Percentiles rank a stretch among this genome's conserved stretches.
Evolutionary conservation across 306 rosid species (phyloP).

Genomic region (Quercus berberidifolia): DNA sequence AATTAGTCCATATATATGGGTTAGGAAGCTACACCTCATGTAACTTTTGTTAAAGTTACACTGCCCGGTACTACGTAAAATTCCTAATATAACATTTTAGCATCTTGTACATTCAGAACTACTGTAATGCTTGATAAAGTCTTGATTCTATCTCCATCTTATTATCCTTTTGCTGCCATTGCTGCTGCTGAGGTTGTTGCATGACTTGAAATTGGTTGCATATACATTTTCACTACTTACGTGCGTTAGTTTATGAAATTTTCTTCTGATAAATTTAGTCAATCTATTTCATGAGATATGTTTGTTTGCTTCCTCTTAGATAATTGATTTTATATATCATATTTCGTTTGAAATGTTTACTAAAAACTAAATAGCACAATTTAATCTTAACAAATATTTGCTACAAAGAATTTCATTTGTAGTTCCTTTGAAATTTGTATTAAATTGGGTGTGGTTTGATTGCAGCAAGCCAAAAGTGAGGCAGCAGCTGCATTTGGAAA

Average conservation of each 20-base stretch:
- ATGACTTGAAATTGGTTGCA: neutral
- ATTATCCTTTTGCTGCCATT: neutral
- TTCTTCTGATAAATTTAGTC: no score
- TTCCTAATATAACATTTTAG: no score
- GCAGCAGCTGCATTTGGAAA: conserved; percentile 99
- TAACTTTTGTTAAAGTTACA: no score
- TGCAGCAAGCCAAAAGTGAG: conserved; percentile 98
- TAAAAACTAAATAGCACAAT: neutral
- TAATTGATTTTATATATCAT: neutral
- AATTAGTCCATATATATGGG: neutral
- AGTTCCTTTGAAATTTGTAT: conserved; percentile 13
- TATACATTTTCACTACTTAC: no score
- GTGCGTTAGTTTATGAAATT: no score
- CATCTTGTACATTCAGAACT: neutral
- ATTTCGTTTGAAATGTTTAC: neutral
- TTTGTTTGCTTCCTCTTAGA: neutral
- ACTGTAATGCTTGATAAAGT: neutral
- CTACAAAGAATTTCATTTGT: neutral
- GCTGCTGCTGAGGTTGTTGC: neutral
- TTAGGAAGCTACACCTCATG: no score
- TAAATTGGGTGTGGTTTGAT: conserved; percentile 20
- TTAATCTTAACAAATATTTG: neutral
- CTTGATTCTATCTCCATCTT: neutral
- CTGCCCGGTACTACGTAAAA: no score
- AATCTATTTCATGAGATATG: no score